These are phyloP conservation scores for Micractinium conductrix DNA, from an alignment of 139 green algal genomes.

Conservation along the genomic window DNA sequence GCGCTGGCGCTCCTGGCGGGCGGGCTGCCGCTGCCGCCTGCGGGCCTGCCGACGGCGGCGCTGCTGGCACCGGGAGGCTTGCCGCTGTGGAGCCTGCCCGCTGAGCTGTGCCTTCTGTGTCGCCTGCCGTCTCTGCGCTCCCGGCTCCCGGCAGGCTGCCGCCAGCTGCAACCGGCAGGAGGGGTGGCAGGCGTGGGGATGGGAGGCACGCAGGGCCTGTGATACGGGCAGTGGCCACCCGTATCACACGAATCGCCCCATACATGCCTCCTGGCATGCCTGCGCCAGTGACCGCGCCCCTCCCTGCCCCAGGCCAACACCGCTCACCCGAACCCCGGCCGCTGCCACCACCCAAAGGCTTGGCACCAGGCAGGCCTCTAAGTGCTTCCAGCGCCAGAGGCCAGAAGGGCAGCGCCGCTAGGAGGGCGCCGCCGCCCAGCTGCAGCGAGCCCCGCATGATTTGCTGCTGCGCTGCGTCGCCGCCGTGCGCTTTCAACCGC, in stretches of 20 bases:
- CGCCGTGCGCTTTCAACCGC: neutral
- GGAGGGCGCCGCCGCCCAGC: neutral
- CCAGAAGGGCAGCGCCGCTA: slow-evolving; percentile 8
- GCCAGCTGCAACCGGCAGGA: neutral
- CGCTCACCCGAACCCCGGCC: neutral
- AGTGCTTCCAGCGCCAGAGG: neutral
- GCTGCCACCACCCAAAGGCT: neutral
- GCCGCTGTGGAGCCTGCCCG: neutral
- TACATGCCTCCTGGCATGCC: no score
- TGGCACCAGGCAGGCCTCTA: neutral
- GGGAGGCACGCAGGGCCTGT: no score
- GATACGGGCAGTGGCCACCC: no score
- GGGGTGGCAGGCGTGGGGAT: no score
- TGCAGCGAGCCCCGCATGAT: neutral
- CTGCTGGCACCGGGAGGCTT: neutral
- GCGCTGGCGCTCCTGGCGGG: neutral
- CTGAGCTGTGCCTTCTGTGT: neutral
- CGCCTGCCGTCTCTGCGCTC: neutral
- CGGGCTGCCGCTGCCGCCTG: neutral
- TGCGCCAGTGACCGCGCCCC: neutral
- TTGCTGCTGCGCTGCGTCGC: neutral
- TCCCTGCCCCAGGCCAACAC: no score
- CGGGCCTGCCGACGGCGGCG: neutral
- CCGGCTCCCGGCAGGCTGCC: slow-evolving; percentile 2
- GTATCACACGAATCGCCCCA: no score